These are phyloP conservation scores for Colletotrichum gloeosporioides DNA, from an alignment of 2,329 filamentous ascomycete genomes.

Conservation along the genomic window DNA sequence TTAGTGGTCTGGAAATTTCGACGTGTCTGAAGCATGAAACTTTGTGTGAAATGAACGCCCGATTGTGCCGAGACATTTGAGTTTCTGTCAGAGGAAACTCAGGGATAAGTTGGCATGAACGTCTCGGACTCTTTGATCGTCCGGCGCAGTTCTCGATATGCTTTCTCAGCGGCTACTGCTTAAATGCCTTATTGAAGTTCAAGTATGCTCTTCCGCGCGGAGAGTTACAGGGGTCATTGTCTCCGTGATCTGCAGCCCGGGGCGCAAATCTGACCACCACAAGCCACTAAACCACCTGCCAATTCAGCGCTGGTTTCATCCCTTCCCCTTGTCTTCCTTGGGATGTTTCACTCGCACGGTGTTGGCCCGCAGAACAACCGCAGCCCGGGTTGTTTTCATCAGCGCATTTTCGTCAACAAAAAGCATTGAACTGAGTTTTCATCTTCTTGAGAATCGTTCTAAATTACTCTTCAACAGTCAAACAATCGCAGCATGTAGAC, in stretches of 20 bases:
- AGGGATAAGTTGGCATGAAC: not conserved
- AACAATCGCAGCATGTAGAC: too few species aligned
- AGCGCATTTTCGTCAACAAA: not conserved
- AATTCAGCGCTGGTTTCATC: not conserved
- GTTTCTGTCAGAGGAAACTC: not conserved
- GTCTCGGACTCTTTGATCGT: not conserved
- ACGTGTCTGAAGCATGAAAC: not conserved
- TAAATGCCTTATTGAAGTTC: not conserved
- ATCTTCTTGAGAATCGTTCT: not conserved
- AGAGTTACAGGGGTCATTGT: not conserved
- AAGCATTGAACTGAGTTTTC: not conserved
- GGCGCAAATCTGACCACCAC: not conserved
- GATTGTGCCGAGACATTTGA: not conserved
- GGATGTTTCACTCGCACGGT: slow-evolving; percentile 3
- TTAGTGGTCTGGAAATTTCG: not conserved
- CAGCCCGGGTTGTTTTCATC: not conserved
- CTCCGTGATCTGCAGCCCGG: not conserved
- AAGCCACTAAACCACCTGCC: not conserved
- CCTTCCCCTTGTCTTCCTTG: not conserved
- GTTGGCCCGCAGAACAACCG: not conserved
- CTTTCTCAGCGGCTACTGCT: not conserved
- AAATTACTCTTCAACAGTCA: rapidly evolving
- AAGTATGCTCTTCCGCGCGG: not conserved
- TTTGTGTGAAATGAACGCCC: not conserved
- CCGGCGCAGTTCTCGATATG: not conserved